Base-by-base conservation (phyloP, 2,329 filamentous ascomycete species). In the Hymenoscyphus infarciens region DNA sequence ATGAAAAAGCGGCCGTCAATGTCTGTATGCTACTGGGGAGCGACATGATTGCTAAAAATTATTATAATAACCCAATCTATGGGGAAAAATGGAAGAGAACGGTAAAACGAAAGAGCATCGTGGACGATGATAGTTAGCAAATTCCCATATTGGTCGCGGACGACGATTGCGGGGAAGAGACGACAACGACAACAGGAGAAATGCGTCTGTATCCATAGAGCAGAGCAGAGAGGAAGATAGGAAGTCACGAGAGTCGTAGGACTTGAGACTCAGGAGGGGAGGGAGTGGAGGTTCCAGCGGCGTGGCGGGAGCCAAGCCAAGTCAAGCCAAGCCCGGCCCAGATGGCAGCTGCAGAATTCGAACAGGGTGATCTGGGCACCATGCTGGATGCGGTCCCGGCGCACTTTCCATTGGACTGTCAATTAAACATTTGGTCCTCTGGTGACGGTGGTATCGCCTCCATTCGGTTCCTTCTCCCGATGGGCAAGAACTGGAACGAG, bases 1-100 rank as follows among this genome's bases (percentile, higher is more conserved):
- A 74, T 59, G 71, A 70, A 65, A 74, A 75, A 19, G 73, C 73
- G 57, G 73, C 72, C 59, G 65, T 64, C 62, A 74, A 66, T 27
- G 70, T 70, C 67, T 74, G 73, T 38, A 72, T 64, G 42, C 67
- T 60, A 68, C 70, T 69, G 27, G 73, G 65, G 57, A 73, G 68
- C 25, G 69, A 68, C 73, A 74, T 74, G 39, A 61, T 62, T 64
- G 61, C 57, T 59, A 64, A 59, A 67, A 60, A 69, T 67, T 67
- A 68, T 69, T 67, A 57, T 60, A 60, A 61, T 61, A 69, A 63
- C 70, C 71, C 72, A 74, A 65, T 73, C 72, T 68, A 74, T 72
- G 71, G 72, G 71, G 61, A 60, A 61, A 60, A 60, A 22, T 11
- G 62, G 52, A 72, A 69, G 63, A 72, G 71, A 66, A 61, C 65